These are phyloP conservation scores for Vanderwaltozyma tropicalis DNA, from an alignment of 805 yeast species.

Conservation along the genomic window DNA sequence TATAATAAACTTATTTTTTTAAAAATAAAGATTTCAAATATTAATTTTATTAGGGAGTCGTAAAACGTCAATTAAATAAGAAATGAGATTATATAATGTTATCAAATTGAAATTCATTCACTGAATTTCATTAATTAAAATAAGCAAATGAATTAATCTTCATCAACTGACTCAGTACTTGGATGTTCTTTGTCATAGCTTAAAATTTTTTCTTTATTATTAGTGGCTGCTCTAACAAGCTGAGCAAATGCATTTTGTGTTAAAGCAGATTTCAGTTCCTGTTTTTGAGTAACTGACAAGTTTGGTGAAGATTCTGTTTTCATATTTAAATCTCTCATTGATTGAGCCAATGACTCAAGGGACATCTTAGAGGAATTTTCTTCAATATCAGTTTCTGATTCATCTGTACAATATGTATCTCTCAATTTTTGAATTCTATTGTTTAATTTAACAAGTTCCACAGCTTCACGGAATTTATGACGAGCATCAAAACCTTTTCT, in stretches of 20 bases:
- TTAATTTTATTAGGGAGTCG: too few relatives aligned
- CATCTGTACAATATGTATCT: conserved; percentile 39
- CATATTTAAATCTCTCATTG: conserved; percentile 9
- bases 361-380: conserved; percentile 10
- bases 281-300: conserved; percentile 8
- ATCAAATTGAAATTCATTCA: too few relatives aligned
- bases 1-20: too few relatives aligned
- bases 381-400: conserved; percentile 25
- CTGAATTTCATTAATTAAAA: too few relatives aligned
- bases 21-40: too few relatives aligned
- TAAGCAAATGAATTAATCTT: background rate
- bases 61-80: too few relatives aligned
- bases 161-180: background rate
- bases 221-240: conserved; percentile 57
- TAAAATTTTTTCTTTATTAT: conserved; percentile 39
- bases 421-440: conserved; percentile 69
- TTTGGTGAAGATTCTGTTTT: conserved; percentile 3
- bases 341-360: conserved; percentile 14
- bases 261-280: conserved; percentile 30
- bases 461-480: conserved; percentile 72
- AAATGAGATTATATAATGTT: too few relatives aligned
- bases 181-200: conserved; percentile 12
- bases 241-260: conserved; percentile 54
- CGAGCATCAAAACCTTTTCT: conserved; percentile 77
- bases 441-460: conserved; percentile 71